Evolutionary conservation across 1,284 basidiomycete genomes (phyloP), one percentile per base, ranked within the genome.

Genomic region (Cryptococcus sp.): DNA sequence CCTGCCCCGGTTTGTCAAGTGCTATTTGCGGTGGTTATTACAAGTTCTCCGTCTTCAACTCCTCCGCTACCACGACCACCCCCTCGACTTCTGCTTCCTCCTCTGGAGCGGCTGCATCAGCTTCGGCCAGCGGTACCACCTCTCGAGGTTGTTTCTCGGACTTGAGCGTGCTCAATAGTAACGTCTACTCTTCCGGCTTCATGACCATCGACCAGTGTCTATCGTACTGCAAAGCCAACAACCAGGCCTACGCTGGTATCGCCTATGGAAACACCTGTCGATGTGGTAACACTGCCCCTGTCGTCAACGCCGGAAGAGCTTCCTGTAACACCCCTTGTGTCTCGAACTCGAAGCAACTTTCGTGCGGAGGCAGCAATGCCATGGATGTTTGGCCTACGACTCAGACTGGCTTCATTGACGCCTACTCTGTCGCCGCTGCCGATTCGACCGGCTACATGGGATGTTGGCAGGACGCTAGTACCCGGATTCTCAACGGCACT

Each of bases 211-310:
- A 60, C 43, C 49, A 48, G 28, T 61, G 61, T 47, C 50, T 49
- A 9, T 45, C 45, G 11, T 56, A 53, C 46, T 61, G 63, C 49
- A 48, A 52, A n/a, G 54, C 56, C 5, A 44, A 54, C 46, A 50
- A 52, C 28, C 56, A 52, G 43, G 46, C 51, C 19, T 59, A 59
- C 22, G 59, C 60, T 16, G 65, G 61, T 54, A 39, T 54, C 9
- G 55, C 50, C 48, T 52, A 54, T 41, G 64, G 64, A 11, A 56
- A 56, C 41, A 49, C 49, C 11, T 66, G 64, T 45, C 50, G 52
- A 41, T 67, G 65, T 45, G 61, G 57, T n/a, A 58, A 53, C 49
- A 46, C 49, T 18, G 47, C 54, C 2, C 60, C 54, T 18, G 23
- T 45, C 3, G 37, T 50, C 14, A 48, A 49, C 18, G 53, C 55